Evolutionary conservation across 176 grass and related monocot species (phyloP), one percentile per base, ranked within the genome.

Genomic region (Lolium perenne): DNA sequence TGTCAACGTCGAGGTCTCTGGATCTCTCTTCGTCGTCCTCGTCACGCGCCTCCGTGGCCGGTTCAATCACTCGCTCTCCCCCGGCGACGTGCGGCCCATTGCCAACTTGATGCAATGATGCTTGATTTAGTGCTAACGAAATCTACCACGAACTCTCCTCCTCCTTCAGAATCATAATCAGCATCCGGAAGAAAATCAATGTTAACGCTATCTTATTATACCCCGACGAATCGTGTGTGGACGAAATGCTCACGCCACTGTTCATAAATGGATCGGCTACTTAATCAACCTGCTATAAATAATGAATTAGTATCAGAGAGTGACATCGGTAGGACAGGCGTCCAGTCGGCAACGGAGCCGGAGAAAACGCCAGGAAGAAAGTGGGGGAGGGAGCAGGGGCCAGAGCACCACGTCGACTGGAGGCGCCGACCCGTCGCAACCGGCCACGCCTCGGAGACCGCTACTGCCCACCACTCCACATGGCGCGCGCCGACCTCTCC

Each of bases 1-100:
- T 79, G 79, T 90, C 84, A 78, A 83, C 72, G 21, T 86, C 84
- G 55, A 78, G 4, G 18, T 20, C 43, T 82, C 73, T 82, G 1
- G 88, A 79, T 1, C 0, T 70, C 83, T 78, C 83, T 1, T 1
- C 8, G 64, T 73, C 88, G 73, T 54, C 84, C 62, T 40, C 54
- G 79, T 73, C 84, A 90, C 0, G 40, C 48, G 1, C 9, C 26
- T 20, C 62, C 10, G 12, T 65, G 62, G 62, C 62, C 62, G 55
- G 45, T 59, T 61, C 71, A 35, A 61, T 82, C 83, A 53, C 50
- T 38, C 50, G 5, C 50, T 25, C 50, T 7, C n/a, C 40, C n/a
- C 50, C 47, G 26, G 26, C 26, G 40, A 69, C 59, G 70, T 73
- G 22, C 15, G 2, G 3, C 41, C 64, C 53, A 0, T 10, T 15